Base-by-base conservation (phyloP, 2,329 filamentous ascomycete genomes). In the Aspergillus neotritici region DNA sequence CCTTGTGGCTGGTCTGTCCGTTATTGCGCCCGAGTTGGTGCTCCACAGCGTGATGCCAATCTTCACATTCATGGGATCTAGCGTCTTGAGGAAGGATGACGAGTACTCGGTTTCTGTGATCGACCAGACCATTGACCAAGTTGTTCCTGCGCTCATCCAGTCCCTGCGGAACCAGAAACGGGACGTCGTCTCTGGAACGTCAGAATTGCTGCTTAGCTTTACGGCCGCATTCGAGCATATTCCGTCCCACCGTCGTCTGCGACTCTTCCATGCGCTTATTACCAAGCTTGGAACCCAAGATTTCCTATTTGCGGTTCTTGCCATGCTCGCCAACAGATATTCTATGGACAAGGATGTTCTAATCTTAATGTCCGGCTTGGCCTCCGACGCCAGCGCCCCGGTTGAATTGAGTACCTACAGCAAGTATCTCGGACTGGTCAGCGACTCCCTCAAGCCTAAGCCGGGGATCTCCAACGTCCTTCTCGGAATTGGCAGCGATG, bases 31-130 rank as follows among this genome's bases (percentile, higher is more conserved):
- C 0, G 90, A 95, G 63, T 73, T 94, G 37, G 87, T 98, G 3
- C 76, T 98, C 44, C 91, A 98, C 68, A 96, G 89, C 55, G 87
- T 98, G 41, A 98, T 98, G 93, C 93, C 93, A 10, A 91, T 98
- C 40, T 98, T 98, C 69, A 97, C 93, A 0, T 96, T 97, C 63
- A 96, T 97, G 84, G 89, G 91, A 33, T 86, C 84, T 34, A 95
- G 87, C 3, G 84, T 96, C 14, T 77, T 98, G 38, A 83, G 87
- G 37, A 91, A 96, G 68, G 88, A 87, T 55, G 94, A 98, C 57
- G 91, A 97, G 56, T 97, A 96, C 69, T 97, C 93, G 15, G 89
- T 90, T 10, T 87, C 95, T 63, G 91, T 98, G 28, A 91, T 96
- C 45, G 88, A 94, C 57, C 89, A 80, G 71, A 97, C 93, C 2